Conservation (phyloP, 2,329 filamentous ascomycete genomes). For the Thielaviopsis populi region DNA sequence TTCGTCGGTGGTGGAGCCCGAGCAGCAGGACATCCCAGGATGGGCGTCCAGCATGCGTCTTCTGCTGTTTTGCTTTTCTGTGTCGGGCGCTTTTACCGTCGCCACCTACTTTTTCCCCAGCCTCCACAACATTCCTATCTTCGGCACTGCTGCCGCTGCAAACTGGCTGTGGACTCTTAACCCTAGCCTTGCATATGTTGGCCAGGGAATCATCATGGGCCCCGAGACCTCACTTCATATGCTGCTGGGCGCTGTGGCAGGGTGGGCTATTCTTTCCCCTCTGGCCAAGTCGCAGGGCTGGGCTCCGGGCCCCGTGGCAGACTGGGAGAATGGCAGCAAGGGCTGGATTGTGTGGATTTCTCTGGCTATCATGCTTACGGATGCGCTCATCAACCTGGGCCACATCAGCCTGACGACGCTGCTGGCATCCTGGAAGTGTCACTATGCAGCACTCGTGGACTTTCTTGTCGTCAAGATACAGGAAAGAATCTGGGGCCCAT, state of each 20-base stretch:
- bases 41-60: slow-evolving; percentile 38
- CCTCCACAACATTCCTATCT: slow-evolving; percentile 71
- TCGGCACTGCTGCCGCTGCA: slow-evolving; percentile 57
- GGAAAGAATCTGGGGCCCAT: slow-evolving; percentile 13
- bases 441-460: slow-evolving; percentile 11
- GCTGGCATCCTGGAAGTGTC: slow-evolving; percentile 12
- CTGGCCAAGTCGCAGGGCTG: slow-evolving; percentile 73
- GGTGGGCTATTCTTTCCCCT: slow-evolving; percentile 84
- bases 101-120: slow-evolving; percentile 80
- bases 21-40: slow-evolving; percentile 23
- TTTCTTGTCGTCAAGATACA: slow-evolving; percentile 12
- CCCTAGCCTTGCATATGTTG: slow-evolving; percentile 90
- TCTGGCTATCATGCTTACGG: slow-evolving; percentile 88
- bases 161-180: slow-evolving; percentile 94
- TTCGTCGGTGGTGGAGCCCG: slow-evolving; percentile 20
- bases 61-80: slow-evolving; percentile 40
- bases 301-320: slow-evolving; percentile 72
- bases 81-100: slow-evolving; percentile 56
- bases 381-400: slow-evolving; percentile 75
- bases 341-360: slow-evolving; percentile 98
- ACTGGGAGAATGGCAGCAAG: slow-evolving; percentile 89
- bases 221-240: slow-evolving; percentile 90
- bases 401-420: slow-evolving; percentile 58
- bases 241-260: slow-evolving; percentile 74
- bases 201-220: slow-evolving; percentile 97